Evolutionary conservation across 208 protist genomes (phyloP), one percentile per base, ranked within the genome.

Genomic region (Lotmaria passim): DNA sequence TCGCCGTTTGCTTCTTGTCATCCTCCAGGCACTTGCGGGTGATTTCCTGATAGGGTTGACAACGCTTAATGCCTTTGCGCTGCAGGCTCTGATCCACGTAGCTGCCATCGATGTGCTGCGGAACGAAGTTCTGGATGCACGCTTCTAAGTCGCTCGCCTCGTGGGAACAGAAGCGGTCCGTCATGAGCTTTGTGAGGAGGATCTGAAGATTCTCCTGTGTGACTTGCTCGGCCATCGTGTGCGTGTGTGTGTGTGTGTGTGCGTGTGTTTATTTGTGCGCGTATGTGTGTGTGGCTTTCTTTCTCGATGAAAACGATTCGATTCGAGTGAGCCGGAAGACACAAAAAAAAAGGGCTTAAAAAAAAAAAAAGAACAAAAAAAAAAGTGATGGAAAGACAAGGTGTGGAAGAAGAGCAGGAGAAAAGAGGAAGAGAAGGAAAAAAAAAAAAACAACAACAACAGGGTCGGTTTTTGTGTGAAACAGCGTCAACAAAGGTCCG

Each of bases 81-180:
- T 94, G 86, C 11, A 96, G 76, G 48, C 83, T 90, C 74, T 90
- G 84, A 58, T 96, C 88, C 7, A 96, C 80, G 79, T 86, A 93
- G 73, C 84, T 93, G 67, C 71, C 75, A 50, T 93, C 82, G 43
- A 76, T 87, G 30, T 85, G 55, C 66, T 89, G 82, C 8, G 88
- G 91, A 6, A 96, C 85, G 59, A 82, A 96, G 79, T 96, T 96
- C 48, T 93, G 83, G 31, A 94, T 75, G 66, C 91, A 96, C n/a
- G 91, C 91, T 23, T 93, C 85, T 15, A 94, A 36, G 62, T 96
- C 88, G 50, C 78, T 82, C 8, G 75, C 53, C 82, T 94, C 83
- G 17, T 81, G 79, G 2, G 67, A 59, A 50, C 91, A 96, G 69
- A 94, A 96, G 24, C 86, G 81, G 48, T 91, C 82, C 7, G 83